Conservation (phyloP, 306 rosid genomes). For the Argentina anserina region DNA sequence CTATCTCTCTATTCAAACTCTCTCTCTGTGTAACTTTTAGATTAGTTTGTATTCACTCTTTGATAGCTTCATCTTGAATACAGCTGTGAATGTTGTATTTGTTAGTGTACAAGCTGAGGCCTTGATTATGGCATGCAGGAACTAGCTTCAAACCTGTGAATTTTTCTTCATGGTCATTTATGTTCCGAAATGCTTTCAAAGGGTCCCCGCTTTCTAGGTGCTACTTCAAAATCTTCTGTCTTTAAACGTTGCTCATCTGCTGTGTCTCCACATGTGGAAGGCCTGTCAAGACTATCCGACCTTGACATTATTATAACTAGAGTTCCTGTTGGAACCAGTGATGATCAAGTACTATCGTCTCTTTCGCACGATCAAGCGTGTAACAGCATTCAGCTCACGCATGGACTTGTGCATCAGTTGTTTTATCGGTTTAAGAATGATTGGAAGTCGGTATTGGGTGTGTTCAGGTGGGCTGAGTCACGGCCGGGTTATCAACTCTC, state of each 20-base stretch:
- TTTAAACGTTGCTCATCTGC: slow-evolving; percentile 11
- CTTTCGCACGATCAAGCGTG: slow-evolving; percentile 47
- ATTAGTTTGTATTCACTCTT: too few species aligned
- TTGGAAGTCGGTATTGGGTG: slow-evolving; percentile 82
- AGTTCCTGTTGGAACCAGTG: slow-evolving; percentile 43
- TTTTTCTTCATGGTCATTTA: slow-evolving; percentile 5
- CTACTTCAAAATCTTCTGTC: slow-evolving; percentile 22
- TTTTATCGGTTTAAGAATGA: slow-evolving; percentile 69
- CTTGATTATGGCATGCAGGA: not conserved
- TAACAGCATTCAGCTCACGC: slow-evolving; percentile 36
- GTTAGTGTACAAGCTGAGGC: not conserved
- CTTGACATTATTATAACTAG: slow-evolving; percentile 49
- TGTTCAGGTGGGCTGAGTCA: slow-evolving; percentile 70
- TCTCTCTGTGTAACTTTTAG: too few species aligned
- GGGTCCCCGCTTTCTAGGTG: slow-evolving; percentile 2
- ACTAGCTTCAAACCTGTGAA: not conserved
- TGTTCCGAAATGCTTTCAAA: not conserved
- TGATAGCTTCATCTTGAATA: too few species aligned
- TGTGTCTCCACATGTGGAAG: slow-evolving; percentile 26
- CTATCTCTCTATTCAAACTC: too few species aligned
- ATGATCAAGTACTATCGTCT: slow-evolving; percentile 48
- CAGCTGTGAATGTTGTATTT: not conserved
- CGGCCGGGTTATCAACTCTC: slow-evolving; percentile 41
- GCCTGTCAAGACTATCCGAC: slow-evolving; percentile 20
- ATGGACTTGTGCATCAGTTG: slow-evolving; percentile 38